Conservation (phyloP, 148 eudicot species). For the Chenopodium quinoa region DNA sequence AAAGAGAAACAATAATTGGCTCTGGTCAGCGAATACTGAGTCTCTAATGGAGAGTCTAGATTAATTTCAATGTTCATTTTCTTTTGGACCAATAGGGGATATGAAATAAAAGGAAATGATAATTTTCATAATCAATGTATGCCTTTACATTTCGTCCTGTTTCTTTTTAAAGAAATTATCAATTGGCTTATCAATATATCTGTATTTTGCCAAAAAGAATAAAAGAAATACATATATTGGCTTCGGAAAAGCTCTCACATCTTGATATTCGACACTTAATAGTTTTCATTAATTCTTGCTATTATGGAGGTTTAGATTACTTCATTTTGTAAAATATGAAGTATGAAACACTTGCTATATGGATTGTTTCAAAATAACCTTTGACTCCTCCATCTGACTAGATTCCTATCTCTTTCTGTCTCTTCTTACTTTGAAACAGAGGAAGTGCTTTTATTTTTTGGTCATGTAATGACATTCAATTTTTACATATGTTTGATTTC, state of each 20-base stretch:
- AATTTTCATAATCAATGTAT: background rate
- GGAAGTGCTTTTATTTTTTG: background rate
- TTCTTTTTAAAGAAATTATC: background rate
- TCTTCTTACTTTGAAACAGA: background rate
- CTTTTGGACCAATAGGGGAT: background rate
- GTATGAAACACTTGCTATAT: background rate
- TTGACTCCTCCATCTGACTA: background rate
- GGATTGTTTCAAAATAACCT: background rate
- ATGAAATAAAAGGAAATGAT: background rate
- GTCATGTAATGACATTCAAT: background rate
- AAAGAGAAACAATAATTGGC: background rate
- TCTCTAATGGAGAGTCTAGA: background rate
- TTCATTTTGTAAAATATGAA: too few relatives aligned
- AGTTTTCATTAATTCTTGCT: background rate
- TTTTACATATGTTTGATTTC: background rate
- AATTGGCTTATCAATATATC: background rate
- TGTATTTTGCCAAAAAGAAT: too few relatives aligned
- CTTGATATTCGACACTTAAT: background rate
- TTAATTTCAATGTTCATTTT: background rate
- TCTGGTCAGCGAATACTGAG: background rate
- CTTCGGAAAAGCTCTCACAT: background rate
- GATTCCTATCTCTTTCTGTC: background rate
- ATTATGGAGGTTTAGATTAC: background rate
- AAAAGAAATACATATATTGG: background rate
- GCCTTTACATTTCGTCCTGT: background rate